Evolutionary conservation across 2,329 filamentous ascomycete genomes (phyloP).

Genomic region (Hymenoscyphus occultus): DNA sequence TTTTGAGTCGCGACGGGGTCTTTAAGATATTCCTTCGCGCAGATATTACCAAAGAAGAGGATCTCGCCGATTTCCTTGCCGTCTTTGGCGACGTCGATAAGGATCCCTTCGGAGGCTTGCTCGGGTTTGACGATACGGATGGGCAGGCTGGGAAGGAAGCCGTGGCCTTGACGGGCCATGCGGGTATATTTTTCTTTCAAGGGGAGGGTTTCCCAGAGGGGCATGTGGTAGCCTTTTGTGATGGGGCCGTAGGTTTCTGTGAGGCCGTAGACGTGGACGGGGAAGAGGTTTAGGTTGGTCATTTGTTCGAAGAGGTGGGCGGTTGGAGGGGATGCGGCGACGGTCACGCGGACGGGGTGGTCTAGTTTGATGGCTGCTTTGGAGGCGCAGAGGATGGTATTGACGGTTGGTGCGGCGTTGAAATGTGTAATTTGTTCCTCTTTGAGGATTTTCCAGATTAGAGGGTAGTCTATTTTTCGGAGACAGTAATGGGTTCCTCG

Average conservation of each 20-base stretch:
- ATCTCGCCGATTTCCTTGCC: conserved; percentile 80
- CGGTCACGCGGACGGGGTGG: conserved; percentile 76
- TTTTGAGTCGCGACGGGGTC: conserved; percentile 81
- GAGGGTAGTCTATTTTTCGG: conserved; percentile 88
- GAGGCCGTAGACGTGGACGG: conserved; percentile 89
- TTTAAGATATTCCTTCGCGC: conserved; percentile 87
- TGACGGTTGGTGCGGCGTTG: conserved; percentile 93
- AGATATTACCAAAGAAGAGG: conserved; percentile 88
- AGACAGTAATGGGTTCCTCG: conserved; percentile 94
- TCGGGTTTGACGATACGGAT: conserved; percentile 79
- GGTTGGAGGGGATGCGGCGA: conserved; percentile 87
- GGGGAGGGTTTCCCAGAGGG: conserved; percentile 75
- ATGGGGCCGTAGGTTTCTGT: conserved; percentile 93
- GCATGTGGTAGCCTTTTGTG: conserved; percentile 87
- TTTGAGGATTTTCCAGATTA: conserved; percentile 87
- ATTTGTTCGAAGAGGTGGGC: conserved; percentile 92
- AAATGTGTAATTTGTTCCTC: conserved; percentile 89
- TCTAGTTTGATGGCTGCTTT: conserved; percentile 69
- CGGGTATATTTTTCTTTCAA: conserved; percentile 74
- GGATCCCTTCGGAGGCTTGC: conserved; percentile 56
- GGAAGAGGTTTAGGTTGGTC: conserved; percentile 73
- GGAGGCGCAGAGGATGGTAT: conserved; percentile 83
- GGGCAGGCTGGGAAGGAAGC: conserved; percentile 79
- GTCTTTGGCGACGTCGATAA: conserved; percentile 66
- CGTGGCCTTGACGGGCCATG: conserved; percentile 94